phyloP scores from a whole-genome alignment of 495 filamentous ascomycete species.

The Tuber magnatum region DNA sequence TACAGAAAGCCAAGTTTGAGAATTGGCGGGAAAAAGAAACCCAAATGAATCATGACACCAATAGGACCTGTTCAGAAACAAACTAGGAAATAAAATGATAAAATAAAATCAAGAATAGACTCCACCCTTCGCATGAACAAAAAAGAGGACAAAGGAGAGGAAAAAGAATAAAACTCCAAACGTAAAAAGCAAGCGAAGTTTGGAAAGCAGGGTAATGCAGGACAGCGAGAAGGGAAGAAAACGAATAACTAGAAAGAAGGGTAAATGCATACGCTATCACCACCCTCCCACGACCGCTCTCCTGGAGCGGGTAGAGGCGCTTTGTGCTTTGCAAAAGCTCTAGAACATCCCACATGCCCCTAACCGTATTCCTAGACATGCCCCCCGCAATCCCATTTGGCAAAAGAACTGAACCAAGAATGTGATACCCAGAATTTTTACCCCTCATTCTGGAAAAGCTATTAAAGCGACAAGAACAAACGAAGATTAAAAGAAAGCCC shows the following conservation, averaged over 20 bases:
- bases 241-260: slow-evolving; percentile 18
- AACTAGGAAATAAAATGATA: background rate
- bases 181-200: background rate
- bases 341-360: background rate
- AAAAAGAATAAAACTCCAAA: slow-evolving; percentile 3
- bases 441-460: slow-evolving; percentile 19
- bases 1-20: slow-evolving; percentile 1
- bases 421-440: slow-evolving; percentile 10
- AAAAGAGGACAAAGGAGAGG: background rate
- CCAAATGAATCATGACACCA: slow-evolving; percentile 2
- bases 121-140: background rate
- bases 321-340: background rate
- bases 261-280: slow-evolving; percentile 12
- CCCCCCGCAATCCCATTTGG: background rate
- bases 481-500: slow-evolving; percentile 31
- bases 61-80: background rate
- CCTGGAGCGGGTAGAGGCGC: background rate
- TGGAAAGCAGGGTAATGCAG: background rate
- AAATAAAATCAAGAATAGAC: slow-evolving; percentile 1
- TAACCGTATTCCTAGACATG: background rate
- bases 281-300: background rate
- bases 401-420: background rate
- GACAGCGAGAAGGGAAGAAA: slow-evolving; percentile 15
- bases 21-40: slow-evolving; percentile 1
- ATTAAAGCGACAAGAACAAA: slow-evolving; percentile 19